These are phyloP conservation scores for Pyracantha coccinea DNA, from an alignment of 331 rosid genomes.

Conservation along the genomic window DNA sequence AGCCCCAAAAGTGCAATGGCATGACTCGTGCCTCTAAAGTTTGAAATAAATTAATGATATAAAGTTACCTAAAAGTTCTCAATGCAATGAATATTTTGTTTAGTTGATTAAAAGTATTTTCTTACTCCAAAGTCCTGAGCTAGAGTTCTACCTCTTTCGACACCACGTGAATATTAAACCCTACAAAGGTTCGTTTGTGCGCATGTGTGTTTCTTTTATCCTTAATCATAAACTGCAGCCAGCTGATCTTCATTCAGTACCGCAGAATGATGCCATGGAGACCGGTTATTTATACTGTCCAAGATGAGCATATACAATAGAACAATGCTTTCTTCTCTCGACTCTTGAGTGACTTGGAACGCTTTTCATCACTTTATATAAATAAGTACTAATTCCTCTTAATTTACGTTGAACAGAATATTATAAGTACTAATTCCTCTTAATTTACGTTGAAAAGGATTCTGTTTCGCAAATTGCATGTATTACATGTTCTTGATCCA, in stretches of 20 bases:
- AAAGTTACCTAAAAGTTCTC: no score
- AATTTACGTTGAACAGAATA: neutral
- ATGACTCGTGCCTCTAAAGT: no score
- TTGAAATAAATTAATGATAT: no score
- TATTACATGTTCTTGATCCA: no score
- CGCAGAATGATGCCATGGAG: neutral
- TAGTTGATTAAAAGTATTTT: no score
- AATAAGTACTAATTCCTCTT: neutral
- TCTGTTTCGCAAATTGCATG: neutral
- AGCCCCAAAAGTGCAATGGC: no score
- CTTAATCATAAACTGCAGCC: neutral
- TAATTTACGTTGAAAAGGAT: neutral
- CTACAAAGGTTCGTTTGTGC: no score
- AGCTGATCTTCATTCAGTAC: neutral
- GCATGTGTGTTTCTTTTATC: no score
- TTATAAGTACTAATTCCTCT: neutral
- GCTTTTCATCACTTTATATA: neutral
- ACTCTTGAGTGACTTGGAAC: neutral
- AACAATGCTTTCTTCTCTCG: constrained; percentile 2
- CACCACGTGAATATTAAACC: no score
- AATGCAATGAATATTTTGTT: no score
- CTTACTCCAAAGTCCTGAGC: no score
- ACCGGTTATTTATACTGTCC: neutral
- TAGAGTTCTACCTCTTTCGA: no score
- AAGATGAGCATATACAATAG: constrained; percentile 14